A percentile compares a stretch with the other conserved stretches of the same genome.
These are phyloP conservation scores for Camillea tinctor DNA, from an alignment of 2,329 filamentous ascomycete species.

Conservation along the genomic window DNA sequence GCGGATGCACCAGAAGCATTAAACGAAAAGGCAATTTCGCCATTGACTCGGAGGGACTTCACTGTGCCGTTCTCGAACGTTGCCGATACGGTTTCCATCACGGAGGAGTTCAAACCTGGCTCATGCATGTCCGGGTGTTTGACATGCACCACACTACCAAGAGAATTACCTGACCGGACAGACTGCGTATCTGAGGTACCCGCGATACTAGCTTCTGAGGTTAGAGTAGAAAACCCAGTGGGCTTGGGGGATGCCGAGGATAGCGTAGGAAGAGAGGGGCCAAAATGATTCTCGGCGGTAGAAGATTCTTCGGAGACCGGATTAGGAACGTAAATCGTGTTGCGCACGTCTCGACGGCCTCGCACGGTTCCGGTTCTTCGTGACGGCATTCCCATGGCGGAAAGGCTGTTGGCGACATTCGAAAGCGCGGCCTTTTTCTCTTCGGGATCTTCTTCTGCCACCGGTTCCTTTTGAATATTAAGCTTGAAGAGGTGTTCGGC, in stretches of 20 bases:
- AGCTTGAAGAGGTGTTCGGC: slow-evolving; percentile 72
- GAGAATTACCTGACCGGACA: slow-evolving; percentile 81
- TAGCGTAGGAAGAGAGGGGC: slow-evolving; percentile 37
- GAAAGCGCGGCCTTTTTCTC: slow-evolving; percentile 72
- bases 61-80: slow-evolving; percentile 74
- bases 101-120: slow-evolving; percentile 79
- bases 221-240: slow-evolving; percentile 52
- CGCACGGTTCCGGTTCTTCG: slow-evolving; percentile 75
- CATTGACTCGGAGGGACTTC: slow-evolving; percentile 71
- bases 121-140: slow-evolving; percentile 80
- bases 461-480: slow-evolving; percentile 75
- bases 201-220: slow-evolving; percentile 61
- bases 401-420: slow-evolving; percentile 72
- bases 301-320: slow-evolving; percentile 29
- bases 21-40: slow-evolving; percentile 86
- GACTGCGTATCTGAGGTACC: slow-evolving; percentile 82
- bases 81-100: slow-evolving; percentile 89
- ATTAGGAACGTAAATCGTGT: slow-evolving; percentile 78
- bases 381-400: slow-evolving; percentile 60
- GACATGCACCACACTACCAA: slow-evolving; percentile 65
- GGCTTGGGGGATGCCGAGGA: slow-evolving; percentile 37
- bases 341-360: slow-evolving; percentile 86
- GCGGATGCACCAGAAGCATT: slow-evolving; percentile 55
- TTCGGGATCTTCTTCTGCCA: slow-evolving; percentile 73
- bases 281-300: slow-evolving; percentile 33